Conservation (phyloP, 2,329 filamentous ascomycete genomes). For the Aspergillus caelatus region DNA sequence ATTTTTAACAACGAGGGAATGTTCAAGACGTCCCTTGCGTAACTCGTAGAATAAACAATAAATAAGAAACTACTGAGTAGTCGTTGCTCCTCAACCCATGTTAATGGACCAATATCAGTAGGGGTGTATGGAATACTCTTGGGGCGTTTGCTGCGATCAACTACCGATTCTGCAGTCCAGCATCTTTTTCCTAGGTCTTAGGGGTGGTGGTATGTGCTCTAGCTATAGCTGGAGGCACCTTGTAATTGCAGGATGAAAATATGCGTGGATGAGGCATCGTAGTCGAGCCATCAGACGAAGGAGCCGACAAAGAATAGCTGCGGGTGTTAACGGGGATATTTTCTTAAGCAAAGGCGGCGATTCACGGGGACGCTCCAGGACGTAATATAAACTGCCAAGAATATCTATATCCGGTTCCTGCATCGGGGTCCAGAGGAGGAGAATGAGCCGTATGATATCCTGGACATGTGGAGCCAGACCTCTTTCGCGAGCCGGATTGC, state of each 20-base stretch:
- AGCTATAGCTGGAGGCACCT: constrained; percentile 3
- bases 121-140: constrained; percentile 6
- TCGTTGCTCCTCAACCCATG: constrained; percentile 9
- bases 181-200: too few species aligned
- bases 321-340: constrained; percentile 5
- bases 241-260: constrained; percentile 8
- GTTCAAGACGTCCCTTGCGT: neutral
- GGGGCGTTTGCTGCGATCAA: constrained; percentile 3
- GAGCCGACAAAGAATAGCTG: constrained; percentile 7
- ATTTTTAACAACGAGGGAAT: neutral
- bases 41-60: constrained; percentile 11
- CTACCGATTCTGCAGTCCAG: neutral
- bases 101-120: constrained; percentile 7
- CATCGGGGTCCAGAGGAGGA: too few species aligned
- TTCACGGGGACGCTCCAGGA: neutral
- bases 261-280: constrained; percentile 6
- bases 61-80: constrained; percentile 4
- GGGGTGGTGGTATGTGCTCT: neutral
- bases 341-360: neutral
- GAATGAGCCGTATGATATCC: too few species aligned
- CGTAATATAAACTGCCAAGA: neutral
- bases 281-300: constrained; percentile 3
- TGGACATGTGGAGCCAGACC: too few species aligned
- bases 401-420: too few species aligned
- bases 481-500: too few species aligned